These are phyloP conservation scores for Suhomyces choctaworum DNA, from an alignment of 1,139 yeast genomes.

Conservation along the genomic window DNA sequence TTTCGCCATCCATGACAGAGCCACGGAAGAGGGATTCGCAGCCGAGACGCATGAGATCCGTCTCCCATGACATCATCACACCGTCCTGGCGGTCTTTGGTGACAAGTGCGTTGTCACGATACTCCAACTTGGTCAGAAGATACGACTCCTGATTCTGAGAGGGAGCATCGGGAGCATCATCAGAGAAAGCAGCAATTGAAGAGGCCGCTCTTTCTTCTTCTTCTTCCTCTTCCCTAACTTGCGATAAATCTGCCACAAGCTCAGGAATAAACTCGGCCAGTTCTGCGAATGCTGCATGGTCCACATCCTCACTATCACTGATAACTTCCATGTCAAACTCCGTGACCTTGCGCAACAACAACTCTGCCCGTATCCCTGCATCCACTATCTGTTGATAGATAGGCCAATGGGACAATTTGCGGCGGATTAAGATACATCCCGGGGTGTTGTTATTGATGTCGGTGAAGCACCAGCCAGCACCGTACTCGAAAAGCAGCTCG, in stretches of 20 bases:
- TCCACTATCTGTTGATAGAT: slow-evolving; percentile 61
- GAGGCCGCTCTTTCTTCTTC: background rate
- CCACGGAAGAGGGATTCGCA: slow-evolving; percentile 65
- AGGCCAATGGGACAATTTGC: slow-evolving; percentile 44
- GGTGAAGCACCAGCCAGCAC: slow-evolving; percentile 86
- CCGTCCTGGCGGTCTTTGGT: slow-evolving; percentile 81
- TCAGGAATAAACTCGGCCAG: background rate
- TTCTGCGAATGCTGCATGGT: slow-evolving; percentile 20
- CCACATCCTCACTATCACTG: slow-evolving; percentile 31
- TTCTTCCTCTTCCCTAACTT: background rate
- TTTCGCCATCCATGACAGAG: slow-evolving; percentile 25
- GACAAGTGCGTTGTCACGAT: slow-evolving; percentile 67
- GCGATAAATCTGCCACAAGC: background rate
- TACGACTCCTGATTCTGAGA: slow-evolving; percentile 68
- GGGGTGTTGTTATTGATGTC: slow-evolving; percentile 72
- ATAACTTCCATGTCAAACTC: slow-evolving; percentile 53
- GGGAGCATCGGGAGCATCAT: slow-evolving; percentile 44
- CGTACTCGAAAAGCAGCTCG: slow-evolving; percentile 69
- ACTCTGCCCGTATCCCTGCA: slow-evolving; percentile 91
- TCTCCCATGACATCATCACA: slow-evolving; percentile 98
- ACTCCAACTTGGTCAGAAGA: slow-evolving; percentile 65
- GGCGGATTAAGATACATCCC: slow-evolving; percentile 64
- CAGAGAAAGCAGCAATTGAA: too few species aligned
- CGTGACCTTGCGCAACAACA: slow-evolving; percentile 69
- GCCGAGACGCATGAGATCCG: slow-evolving; percentile 75